Evolutionary conservation across 1,139 yeast genomes (phyloP).

Genomic region (Fermentozyma sake): DNA sequence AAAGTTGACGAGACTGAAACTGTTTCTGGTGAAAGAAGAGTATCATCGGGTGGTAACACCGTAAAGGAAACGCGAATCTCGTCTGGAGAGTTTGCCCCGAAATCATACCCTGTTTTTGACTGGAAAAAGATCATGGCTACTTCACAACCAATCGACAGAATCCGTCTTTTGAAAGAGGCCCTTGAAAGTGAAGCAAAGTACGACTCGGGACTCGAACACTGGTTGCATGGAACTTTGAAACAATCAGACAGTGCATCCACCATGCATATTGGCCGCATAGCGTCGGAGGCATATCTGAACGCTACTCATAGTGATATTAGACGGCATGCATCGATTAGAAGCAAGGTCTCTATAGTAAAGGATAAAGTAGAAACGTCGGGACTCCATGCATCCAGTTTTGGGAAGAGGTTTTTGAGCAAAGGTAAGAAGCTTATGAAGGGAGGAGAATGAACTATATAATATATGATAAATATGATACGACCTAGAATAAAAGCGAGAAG

Average conservation of each 20-base stretch:
- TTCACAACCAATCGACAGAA: slow-evolving; percentile 42
- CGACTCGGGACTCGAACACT: slow-evolving; percentile 45
- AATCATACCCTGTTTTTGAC: slow-evolving; percentile 34
- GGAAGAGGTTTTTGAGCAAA: slow-evolving; percentile 38
- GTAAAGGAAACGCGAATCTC: too few relatives aligned
- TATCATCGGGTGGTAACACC: slow-evolving; percentile 3
- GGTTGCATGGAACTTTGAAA: slow-evolving; percentile 41
- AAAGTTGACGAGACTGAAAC: slow-evolving; percentile 1
- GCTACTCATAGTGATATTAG: slow-evolving; percentile 43
- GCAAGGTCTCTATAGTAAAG: slow-evolving; percentile 39
- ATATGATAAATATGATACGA: too few relatives aligned
- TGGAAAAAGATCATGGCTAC: slow-evolving; percentile 43
- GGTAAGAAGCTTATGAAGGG: slow-evolving; percentile 38
- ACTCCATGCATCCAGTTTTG: slow-evolving; percentile 38
- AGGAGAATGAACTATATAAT: too few relatives aligned
- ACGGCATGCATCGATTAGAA: slow-evolving; percentile 39
- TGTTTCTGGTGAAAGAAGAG: slow-evolving; percentile 3
- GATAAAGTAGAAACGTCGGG: slow-evolving; percentile 44
- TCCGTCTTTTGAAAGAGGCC: slow-evolving; percentile 38
- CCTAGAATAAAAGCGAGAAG: too few relatives aligned
- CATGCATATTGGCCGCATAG: slow-evolving; percentile 43
- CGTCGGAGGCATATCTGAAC: slow-evolving; percentile 44
- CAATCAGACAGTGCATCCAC: slow-evolving; percentile 29
- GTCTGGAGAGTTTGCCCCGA: slow-evolving; percentile 5
- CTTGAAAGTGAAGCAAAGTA: slow-evolving; percentile 34